A percentile compares a stretch with the other conserved stretches of the same genome.
Evolutionary conservation across 371 early-diverging fungal genomes (phyloP).

Genomic region (Massospora cicadina): DNA sequence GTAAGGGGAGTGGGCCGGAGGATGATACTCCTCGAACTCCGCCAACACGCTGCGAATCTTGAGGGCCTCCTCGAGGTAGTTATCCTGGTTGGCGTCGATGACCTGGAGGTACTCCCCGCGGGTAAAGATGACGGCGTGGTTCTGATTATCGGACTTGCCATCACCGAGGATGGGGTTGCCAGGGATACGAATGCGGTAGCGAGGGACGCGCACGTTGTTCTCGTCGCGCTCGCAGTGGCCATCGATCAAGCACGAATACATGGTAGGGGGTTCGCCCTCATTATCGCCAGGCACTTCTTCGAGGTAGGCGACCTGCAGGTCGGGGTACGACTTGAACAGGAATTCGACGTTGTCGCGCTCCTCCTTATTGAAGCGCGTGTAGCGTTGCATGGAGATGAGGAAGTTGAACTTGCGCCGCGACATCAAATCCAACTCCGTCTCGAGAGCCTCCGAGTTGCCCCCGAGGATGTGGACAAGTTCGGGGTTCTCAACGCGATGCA

Average conservation of each 20-base stretch:
- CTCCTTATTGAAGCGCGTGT: conserved; percentile 44
- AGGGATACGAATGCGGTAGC: conserved; percentile 60
- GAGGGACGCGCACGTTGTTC: conserved; percentile 50
- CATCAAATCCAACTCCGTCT: conserved; percentile 43
- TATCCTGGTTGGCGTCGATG: conserved; percentile 84
- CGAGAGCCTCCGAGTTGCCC: conserved; percentile 36
- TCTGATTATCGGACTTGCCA: conserved; percentile 84
- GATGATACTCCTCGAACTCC: conserved; percentile 65
- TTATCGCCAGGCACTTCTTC: conserved; percentile 32
- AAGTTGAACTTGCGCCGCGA: conserved; percentile 64
- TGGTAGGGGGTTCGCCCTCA: conserved; percentile 27
- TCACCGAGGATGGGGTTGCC: conserved; percentile 81
- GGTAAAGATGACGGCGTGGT: conserved; percentile 63
- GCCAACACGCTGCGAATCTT: conserved; percentile 73
- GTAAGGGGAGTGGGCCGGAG: conserved; percentile 12
- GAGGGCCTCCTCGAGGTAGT: conserved; percentile 73
- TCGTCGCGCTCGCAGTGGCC: conserved; percentile 41
- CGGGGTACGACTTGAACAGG: conserved; percentile 54
- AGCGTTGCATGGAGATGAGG: conserved; percentile 80
- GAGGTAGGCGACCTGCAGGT: conserved; percentile 66
- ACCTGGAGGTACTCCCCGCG: conserved; percentile 74
- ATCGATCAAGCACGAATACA: conserved; percentile 58
- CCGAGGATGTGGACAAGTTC: conserved; percentile 41
- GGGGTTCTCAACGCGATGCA: conserved; percentile 67
- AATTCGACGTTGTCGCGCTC: conserved; percentile 66